Evolutionary conservation across 2,329 filamentous ascomycete species (phyloP).

Genomic region (Epichloe sylvatica): DNA sequence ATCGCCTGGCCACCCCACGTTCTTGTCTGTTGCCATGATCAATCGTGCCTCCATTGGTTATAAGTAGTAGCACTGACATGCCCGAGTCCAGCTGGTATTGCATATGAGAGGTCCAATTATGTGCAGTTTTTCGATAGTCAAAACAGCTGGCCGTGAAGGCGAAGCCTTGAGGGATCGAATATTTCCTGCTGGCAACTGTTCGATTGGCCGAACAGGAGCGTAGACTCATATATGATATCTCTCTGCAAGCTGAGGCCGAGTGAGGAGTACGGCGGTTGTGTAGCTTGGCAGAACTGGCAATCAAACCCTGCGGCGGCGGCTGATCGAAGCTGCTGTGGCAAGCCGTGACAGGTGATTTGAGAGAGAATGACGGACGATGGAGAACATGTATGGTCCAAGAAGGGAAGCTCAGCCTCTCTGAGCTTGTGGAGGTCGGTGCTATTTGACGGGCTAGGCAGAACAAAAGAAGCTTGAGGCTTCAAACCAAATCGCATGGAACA

Average conservation of each 20-base stretch:
- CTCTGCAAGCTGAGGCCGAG: conserved; percentile 3
- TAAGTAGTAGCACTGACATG: conserved; percentile 29
- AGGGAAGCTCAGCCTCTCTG: conserved; percentile 9
- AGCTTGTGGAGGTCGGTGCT: conserved; percentile 19
- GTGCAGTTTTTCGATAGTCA: not conserved
- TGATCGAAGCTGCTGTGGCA: conserved; percentile 16
- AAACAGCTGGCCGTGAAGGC: not conserved
- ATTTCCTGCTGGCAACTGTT: not conserved
- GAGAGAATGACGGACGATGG: conserved; percentile 11
- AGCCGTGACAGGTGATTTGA: conserved; percentile 12
- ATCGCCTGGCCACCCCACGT: conserved; percentile 32
- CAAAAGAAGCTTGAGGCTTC: conserved; percentile 5
- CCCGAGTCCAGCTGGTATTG: conserved; percentile 8
- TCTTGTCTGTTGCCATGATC: conserved; percentile 27
- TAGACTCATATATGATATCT: not conserved
- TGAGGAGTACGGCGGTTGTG: not conserved
- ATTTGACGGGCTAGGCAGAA: conserved; percentile 11
- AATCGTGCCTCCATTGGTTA: conserved; percentile 34
- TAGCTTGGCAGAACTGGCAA: not conserved
- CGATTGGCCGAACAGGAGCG: not conserved
- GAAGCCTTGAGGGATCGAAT: not conserved
- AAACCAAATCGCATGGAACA: not conserved
- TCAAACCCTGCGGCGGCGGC: conserved; percentile 15
- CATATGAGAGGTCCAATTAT: not conserved
- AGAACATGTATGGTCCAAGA: conserved; percentile 10